These are phyloP conservation scores for Fagopyrum tataricum DNA, from an alignment of 148 eudicot species.

Conservation along the genomic window DNA sequence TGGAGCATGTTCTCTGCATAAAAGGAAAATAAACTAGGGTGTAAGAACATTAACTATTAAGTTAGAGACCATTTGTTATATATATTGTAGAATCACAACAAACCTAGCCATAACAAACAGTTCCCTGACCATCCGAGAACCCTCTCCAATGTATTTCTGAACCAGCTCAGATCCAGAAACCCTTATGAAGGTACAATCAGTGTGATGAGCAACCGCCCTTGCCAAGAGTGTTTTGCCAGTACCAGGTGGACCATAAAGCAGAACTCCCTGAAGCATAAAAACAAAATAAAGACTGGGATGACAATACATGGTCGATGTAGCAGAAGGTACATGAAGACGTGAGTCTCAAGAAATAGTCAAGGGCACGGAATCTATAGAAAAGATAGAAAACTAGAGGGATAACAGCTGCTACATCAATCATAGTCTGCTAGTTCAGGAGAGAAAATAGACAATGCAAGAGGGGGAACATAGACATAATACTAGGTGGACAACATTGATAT, in stretches of 20 bases:
- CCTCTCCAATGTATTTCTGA: conserved; percentile 73
- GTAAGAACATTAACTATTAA: not conserved
- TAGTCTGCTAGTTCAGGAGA: not conserved
- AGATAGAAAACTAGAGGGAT: not conserved
- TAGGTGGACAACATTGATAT: not conserved
- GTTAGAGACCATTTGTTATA: not conserved
- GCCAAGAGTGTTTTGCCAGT: conserved; percentile 65
- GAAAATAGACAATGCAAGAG: not conserved
- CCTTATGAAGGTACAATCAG: conserved; percentile 66
- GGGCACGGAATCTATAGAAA: not conserved
- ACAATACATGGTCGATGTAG: conserved; percentile 1
- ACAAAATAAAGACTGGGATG: not conserved
- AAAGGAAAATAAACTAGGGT: not conserved
- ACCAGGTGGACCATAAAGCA: conserved; percentile 73
- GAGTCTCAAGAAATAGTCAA: not conserved
- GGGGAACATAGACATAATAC: not conserved
- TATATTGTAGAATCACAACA: conserved; percentile 10
- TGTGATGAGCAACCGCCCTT: conserved; percentile 74
- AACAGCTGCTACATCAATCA: not conserved
- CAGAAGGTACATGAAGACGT: not conserved
- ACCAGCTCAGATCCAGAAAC: conserved; percentile 76
- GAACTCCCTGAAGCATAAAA: conserved; percentile 38
- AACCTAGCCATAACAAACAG: conserved; percentile 83
- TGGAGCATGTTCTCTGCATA: conserved; percentile 64
- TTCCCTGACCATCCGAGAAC: conserved; percentile 75